A percentile compares a stretch with the other conserved stretches of the same genome.
phyloP scores from a whole-genome alignment of 2,329 filamentous ascomycete species.

The Phialemonium atrogriseum region DNA sequence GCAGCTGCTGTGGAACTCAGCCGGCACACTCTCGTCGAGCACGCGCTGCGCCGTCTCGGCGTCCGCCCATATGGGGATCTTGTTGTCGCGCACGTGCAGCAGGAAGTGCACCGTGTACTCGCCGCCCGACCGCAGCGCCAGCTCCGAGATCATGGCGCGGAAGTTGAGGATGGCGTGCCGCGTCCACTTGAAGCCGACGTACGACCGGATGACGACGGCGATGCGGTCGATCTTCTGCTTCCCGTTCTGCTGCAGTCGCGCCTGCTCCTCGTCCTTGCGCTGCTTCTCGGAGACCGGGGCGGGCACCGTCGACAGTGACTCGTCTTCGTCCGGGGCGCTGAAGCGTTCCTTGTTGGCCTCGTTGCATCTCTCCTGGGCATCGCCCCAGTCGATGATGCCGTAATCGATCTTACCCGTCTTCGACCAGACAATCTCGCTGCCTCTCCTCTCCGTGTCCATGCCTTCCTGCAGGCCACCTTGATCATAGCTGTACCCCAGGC shows the following conservation, averaged over 20 bases:
- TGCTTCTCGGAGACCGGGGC: conserved; percentile 9
- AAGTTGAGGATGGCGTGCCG: conserved; percentile 72
- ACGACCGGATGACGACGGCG: conserved; percentile 72
- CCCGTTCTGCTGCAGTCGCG: conserved; percentile 3
- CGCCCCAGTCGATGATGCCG: conserved; percentile 44
- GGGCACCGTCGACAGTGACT: conserved; percentile 1
- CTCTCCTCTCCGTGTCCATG: conserved; percentile 64
- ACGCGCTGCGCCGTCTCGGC: conserved; percentile 63
- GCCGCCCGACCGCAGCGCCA: conserved; percentile 67
- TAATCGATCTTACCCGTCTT: conserved; percentile 49
- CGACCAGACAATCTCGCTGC: conserved; percentile 52
- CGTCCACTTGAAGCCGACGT: conserved; percentile 72
- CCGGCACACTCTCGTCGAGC: conserved; percentile 58
- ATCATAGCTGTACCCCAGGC: conserved; percentile 68
- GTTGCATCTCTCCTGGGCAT: conserved; percentile 44
- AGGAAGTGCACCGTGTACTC: conserved; percentile 80
- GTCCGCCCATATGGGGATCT: conserved; percentile 75
- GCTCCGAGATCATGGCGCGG: conserved; percentile 71
- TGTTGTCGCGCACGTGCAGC: conserved; percentile 74
- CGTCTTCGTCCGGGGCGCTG: conserved; percentile 8
- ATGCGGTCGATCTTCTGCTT: conserved; percentile 48
- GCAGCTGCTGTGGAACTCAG: conserved; percentile 71
- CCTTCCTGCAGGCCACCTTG: conserved; percentile 64
- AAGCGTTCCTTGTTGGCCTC: conserved; percentile 57
- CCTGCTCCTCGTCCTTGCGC: conserved; percentile 4